phyloP scores from a whole-genome alignment of 768 basidiomycete genomes.

The Pleurotus citrinopileatus region DNA sequence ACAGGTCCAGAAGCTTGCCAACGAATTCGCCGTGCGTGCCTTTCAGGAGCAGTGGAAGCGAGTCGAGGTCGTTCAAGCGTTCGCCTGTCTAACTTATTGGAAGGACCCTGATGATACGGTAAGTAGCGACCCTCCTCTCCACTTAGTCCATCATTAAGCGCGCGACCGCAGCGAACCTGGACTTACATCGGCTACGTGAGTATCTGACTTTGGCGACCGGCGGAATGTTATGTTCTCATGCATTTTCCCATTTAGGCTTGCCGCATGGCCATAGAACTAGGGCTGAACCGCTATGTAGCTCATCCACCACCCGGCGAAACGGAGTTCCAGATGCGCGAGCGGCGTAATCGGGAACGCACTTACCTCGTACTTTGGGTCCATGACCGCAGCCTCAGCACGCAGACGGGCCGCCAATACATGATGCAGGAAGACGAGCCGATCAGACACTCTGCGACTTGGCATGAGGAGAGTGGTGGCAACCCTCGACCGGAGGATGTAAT shows the following conservation, averaged over 20 bases:
- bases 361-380: constrained; percentile 86
- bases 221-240: constrained; percentile 14
- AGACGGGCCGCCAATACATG: constrained; percentile 88
- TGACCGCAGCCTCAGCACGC: constrained; percentile 82
- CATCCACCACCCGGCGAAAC: constrained; percentile 58
- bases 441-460: constrained; percentile 68
- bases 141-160: constrained; percentile 18
- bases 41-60: constrained; percentile 78
- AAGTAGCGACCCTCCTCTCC: constrained; percentile 20
- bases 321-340: constrained; percentile 64
- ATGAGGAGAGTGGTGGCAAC: constrained; percentile 51
- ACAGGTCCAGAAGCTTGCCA: constrained; percentile 66
- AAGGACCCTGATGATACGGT: constrained; percentile 84
- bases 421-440: constrained; percentile 82
- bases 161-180: constrained; percentile 65
- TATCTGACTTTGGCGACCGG: constrained; percentile 11
- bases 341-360: constrained; percentile 82
- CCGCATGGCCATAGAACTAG: constrained; percentile 84
- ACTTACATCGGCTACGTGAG: constrained; percentile 83
- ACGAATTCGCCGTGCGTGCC: constrained; percentile 72
- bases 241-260: constrained; percentile 53
- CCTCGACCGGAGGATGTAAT: constrained; percentile 79
- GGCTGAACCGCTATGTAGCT: constrained; percentile 67
- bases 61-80: constrained; percentile 87
- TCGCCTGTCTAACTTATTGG: constrained; percentile 89